Conservation (phyloP, 2,329 filamentous ascomycete species). For the Calonectria pteridis region DNA sequence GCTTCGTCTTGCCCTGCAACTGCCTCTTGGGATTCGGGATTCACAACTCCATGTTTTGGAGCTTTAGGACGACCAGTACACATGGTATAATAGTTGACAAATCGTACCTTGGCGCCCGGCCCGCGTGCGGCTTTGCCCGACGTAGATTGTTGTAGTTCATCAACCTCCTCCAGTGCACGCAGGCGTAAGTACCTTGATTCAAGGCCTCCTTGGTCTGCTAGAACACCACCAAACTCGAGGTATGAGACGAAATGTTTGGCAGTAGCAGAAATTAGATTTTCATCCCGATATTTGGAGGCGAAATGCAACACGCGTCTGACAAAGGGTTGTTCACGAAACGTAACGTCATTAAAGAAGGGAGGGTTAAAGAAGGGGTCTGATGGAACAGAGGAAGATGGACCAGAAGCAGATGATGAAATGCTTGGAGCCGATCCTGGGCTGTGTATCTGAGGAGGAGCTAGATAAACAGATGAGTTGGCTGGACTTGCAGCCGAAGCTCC, state of each 20-base stretch:
- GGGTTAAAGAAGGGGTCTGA: conserved; percentile 79
- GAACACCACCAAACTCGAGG: conserved; percentile 83
- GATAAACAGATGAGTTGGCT: conserved; percentile 33
- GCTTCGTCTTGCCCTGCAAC: conserved; percentile 6
- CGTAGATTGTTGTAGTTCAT: conserved; percentile 60
- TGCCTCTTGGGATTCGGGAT: conserved; percentile 8
- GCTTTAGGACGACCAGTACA: conserved; percentile 78
- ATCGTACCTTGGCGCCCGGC: conserved; percentile 71
- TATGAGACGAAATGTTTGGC: conserved; percentile 83
- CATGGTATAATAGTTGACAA: conserved; percentile 92
- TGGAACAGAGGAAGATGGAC: conserved; percentile 21
- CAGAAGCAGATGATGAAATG: conserved; percentile 25
- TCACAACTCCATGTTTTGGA: conserved; percentile 31
- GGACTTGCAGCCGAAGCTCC: conserved; percentile 27
- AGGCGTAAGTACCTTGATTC: conserved; percentile 77
- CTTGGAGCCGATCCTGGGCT: conserved; percentile 32
- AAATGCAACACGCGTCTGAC: conserved; percentile 80
- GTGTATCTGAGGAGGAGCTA: conserved; percentile 35
- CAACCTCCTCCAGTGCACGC: conserved; percentile 77
- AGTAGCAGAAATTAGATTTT: conserved; percentile 77
- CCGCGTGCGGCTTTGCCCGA: conserved; percentile 28
- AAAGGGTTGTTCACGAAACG: conserved; percentile 76
- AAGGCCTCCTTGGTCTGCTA: conserved; percentile 81
- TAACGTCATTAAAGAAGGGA: conserved; percentile 79
- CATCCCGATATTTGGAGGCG: conserved; percentile 80